A percentile compares a stretch with the other conserved stretches of the same genome.
phyloP scores from a whole-genome alignment of 2,329 filamentous ascomycete species.

The Cercospora beticola region DNA sequence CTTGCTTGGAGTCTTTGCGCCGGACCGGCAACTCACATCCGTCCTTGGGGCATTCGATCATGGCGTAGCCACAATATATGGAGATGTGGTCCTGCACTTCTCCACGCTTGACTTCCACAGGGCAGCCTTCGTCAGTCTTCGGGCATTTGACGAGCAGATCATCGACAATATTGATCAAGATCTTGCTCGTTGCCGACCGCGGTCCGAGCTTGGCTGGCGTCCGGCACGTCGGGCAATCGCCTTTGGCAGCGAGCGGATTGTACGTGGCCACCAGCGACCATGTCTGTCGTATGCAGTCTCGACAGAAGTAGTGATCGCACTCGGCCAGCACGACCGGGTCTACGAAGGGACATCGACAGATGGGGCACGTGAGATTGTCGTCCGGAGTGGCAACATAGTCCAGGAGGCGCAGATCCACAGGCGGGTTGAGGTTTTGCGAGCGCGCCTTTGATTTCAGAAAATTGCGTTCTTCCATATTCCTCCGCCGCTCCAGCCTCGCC shows the following conservation, averaged over 20 bases:
- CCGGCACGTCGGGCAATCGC: constrained; percentile 59
- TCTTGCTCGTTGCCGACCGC: constrained; percentile 45
- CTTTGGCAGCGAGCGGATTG: constrained; percentile 34
- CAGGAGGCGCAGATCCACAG: constrained; percentile 57
- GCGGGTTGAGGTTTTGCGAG: constrained; percentile 32
- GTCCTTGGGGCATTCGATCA: constrained; percentile 53
- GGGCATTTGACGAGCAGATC: constrained; percentile 62
- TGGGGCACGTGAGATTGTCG: constrained; percentile 62
- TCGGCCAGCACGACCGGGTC: constrained; percentile 55
- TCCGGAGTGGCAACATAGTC: constrained; percentile 59
- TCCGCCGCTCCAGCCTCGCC: constrained; percentile 34
- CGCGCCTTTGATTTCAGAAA: constrained; percentile 32
- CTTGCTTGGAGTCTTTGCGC: constrained; percentile 55
- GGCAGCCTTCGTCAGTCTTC: constrained; percentile 54
- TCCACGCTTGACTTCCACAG: constrained; percentile 53
- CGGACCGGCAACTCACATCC: constrained; percentile 54
- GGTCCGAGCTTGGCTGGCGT: constrained; percentile 44
- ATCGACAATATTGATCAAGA: constrained; percentile 61
- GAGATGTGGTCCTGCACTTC: constrained; percentile 60
- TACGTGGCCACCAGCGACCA: constrained; percentile 42
- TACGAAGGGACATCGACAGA: constrained; percentile 63
- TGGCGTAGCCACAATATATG: constrained; percentile 59
- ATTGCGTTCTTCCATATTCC: constrained; percentile 37
- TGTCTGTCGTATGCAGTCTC: constrained; percentile 55
- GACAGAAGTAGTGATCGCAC: constrained; percentile 65